A percentile compares a stretch with the other conserved stretches of the same genome.
phyloP scores from a whole-genome alignment of 108 stramenopile species.

The Parmales sp. region DNA sequence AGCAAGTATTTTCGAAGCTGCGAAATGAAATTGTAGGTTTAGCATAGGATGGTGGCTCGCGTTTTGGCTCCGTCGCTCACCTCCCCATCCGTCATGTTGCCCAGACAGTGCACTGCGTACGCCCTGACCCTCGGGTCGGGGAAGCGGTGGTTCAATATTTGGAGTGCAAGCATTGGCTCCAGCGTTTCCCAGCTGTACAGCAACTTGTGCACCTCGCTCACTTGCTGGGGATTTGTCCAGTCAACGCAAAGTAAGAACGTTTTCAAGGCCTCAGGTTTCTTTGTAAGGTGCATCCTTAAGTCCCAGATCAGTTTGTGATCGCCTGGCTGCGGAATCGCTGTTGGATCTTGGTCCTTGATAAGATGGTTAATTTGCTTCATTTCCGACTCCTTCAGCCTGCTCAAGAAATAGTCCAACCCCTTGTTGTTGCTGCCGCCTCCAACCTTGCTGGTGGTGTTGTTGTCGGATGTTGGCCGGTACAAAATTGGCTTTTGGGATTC shows the following conservation, averaged over 20 bases:
- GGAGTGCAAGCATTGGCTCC: constrained; percentile 28
- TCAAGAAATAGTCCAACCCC: not conserved
- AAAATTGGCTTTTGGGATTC: not conserved
- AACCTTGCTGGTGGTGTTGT: not conserved
- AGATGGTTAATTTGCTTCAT: not conserved
- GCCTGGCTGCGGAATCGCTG: not conserved
- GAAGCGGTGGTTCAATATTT: constrained; percentile 30
- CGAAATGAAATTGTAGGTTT: too few species aligned
- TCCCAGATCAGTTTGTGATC: constrained; percentile 19
- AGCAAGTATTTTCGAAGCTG: constrained; percentile 18
- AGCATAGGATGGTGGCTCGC: too few species aligned
- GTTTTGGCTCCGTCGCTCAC: too few species aligned
- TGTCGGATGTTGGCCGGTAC: not conserved
- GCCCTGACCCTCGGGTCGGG: constrained; percentile 39
- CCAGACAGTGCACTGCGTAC: constrained; percentile 29
- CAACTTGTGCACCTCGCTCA: constrained; percentile 18
- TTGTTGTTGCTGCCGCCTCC: not conserved
- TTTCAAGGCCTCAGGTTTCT: constrained; percentile 18
- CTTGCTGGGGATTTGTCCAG: constrained; percentile 22
- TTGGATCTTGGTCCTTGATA: constrained; percentile 2
- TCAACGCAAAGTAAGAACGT: constrained; percentile 20
- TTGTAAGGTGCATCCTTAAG: constrained; percentile 1
- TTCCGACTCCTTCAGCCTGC: not conserved
- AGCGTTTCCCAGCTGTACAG: constrained; percentile 25
- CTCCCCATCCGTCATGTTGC: constrained; percentile 23